Evolutionary conservation across 495 filamentous ascomycete species (phyloP).

Genomic region (Penicillium tannophilum): DNA sequence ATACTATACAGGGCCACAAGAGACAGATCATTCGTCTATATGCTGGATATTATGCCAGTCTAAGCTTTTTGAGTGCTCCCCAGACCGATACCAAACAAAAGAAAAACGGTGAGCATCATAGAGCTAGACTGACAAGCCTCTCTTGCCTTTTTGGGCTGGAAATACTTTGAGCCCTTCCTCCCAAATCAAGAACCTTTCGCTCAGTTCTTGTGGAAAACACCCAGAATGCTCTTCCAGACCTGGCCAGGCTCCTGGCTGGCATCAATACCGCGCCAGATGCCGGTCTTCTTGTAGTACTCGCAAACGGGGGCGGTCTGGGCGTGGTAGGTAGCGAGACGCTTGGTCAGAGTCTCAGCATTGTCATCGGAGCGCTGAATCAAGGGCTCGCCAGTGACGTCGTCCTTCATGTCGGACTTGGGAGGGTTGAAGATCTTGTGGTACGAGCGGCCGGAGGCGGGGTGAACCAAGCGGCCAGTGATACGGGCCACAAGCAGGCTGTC

Average conservation of each 20-base stretch:
- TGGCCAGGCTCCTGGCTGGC: slow-evolving; percentile 94
- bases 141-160: slow-evolving; percentile 7
- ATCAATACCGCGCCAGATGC: slow-evolving; percentile 95
- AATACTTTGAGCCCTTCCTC: slow-evolving; percentile 2
- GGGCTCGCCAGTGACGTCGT: slow-evolving; percentile 96
- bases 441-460: slow-evolving; percentile 91
- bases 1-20: slow-evolving; percentile 33
- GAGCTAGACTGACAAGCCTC: slow-evolving; percentile 14
- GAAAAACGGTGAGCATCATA: slow-evolving; percentile 21
- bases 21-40: slow-evolving; percentile 30
- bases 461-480: slow-evolving; percentile 94
- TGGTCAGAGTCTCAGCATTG: slow-evolving; percentile 96
- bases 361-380: slow-evolving; percentile 95
- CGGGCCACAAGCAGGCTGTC: slow-evolving; percentile 89
- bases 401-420: slow-evolving; percentile 90
- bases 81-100: slow-evolving; percentile 21
- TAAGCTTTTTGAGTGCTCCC: slow-evolving; percentile 13
- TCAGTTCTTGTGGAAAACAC: slow-evolving; percentile 70
- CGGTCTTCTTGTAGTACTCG: slow-evolving; percentile 92
- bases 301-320: slow-evolving; percentile 91
- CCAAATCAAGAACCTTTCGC: slow-evolving; percentile 4
- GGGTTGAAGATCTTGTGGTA: slow-evolving; percentile 99
- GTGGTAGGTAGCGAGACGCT: slow-evolving; percentile 93
- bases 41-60: slow-evolving; percentile 23
- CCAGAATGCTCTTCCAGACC: slow-evolving; percentile 91